Conservation (phyloP, 2,329 filamentous ascomycete species). For the Penicillium concentricum region DNA sequence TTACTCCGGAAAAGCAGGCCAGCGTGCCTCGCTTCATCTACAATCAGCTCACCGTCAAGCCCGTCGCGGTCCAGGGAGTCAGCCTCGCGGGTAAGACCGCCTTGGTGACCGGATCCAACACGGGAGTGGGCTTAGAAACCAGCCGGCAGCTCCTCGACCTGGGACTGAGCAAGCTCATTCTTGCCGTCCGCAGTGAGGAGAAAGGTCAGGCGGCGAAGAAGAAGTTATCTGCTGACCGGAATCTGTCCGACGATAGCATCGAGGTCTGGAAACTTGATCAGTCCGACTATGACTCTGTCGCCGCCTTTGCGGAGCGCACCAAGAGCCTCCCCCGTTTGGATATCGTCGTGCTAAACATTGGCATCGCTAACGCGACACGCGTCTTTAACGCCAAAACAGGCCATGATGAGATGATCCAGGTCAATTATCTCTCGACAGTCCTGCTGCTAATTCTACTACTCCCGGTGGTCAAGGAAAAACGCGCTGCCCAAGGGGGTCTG, state of each 20-base stretch:
- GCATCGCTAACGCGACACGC: slow-evolving; percentile 26
- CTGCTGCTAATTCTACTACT: slow-evolving; percentile 22
- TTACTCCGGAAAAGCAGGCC: background rate
- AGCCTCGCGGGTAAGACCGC: slow-evolving; percentile 37
- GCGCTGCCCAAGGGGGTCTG: slow-evolving; percentile 1
- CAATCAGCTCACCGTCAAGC: slow-evolving; percentile 15
- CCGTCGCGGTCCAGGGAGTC: background rate
- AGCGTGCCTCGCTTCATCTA: slow-evolving; percentile 8
- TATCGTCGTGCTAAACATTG: slow-evolving; percentile 50
- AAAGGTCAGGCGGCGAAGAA: slow-evolving; percentile 47
- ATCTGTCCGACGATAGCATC: slow-evolving; percentile 37
- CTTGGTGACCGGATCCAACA: slow-evolving; percentile 53
- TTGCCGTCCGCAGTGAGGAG: slow-evolving; percentile 47
- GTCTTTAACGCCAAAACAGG: slow-evolving; percentile 5
- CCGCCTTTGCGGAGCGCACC: slow-evolving; percentile 41
- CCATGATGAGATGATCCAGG: slow-evolving; percentile 36
- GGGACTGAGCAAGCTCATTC: slow-evolving; percentile 45
- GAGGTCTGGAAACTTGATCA: slow-evolving; percentile 55
- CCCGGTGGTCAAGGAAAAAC: slow-evolving; percentile 19
- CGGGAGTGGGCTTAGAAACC: slow-evolving; percentile 51
- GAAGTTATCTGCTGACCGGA: slow-evolving; percentile 26
- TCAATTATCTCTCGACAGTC: slow-evolving; percentile 35
- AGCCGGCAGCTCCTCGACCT: slow-evolving; percentile 42
- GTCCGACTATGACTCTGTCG: slow-evolving; percentile 47
- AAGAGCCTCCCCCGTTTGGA: slow-evolving; percentile 42